Conservation (phyloP, 345 rosid genomes). For the Eucalyptus tenuipes region DNA sequence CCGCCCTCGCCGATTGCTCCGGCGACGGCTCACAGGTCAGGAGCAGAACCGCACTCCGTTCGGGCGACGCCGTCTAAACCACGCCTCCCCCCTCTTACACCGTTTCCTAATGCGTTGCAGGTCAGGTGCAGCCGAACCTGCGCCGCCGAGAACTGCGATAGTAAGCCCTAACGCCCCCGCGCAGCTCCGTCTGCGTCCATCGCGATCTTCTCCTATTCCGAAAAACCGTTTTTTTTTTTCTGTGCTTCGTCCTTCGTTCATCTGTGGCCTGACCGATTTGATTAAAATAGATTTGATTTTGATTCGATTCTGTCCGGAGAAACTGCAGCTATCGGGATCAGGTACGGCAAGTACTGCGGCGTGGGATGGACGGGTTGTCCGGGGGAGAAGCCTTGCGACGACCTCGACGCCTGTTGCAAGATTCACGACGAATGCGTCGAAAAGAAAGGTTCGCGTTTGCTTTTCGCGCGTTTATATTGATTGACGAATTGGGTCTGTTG, state of each 20-base stretch:
- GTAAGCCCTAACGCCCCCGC: conserved; percentile 16
- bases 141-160: conserved; percentile 43
- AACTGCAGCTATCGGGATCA: conserved; percentile 45
- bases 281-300: not conserved
- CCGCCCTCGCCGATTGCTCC: conserved; percentile 12
- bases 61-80: not conserved
- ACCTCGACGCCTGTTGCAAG: conserved; percentile 82
- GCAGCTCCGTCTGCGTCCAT: no score
- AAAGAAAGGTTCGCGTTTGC: conserved; percentile 33
- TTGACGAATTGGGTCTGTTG: not conserved
- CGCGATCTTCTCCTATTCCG: not conserved
- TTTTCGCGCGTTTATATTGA: not conserved
- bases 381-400: conserved; percentile 86
- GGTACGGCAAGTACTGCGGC: conserved; percentile 96
- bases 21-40: conserved; percentile 31
- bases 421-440: conserved; percentile 74
- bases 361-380: conserved; percentile 84
- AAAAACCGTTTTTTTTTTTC: not conserved
- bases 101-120: conserved; percentile 10
- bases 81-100: not conserved
- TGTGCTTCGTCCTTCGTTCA: not conserved
- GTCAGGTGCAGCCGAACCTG: conserved; percentile 65
- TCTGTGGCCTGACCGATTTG: not conserved
- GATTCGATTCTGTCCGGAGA: not conserved
- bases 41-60: not conserved